Conservation (phyloP, 169 alveolate species). For the Theileria sp. region DNA sequence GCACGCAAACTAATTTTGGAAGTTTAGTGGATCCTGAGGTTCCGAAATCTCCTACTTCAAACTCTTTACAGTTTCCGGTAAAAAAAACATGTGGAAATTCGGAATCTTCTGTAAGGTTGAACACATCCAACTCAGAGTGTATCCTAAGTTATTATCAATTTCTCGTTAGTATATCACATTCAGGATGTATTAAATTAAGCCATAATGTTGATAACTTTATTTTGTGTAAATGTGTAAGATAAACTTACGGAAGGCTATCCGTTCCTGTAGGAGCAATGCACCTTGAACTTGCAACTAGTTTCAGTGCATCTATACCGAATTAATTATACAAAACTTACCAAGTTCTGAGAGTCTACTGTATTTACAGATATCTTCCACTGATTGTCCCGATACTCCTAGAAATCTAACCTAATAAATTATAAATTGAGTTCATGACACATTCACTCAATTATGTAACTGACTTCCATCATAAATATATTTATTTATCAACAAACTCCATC, state of each 20-base stretch:
- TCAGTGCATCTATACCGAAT: conserved; percentile 37
- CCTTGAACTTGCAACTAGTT: conserved; percentile 42
- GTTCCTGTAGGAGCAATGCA: conserved; percentile 68
- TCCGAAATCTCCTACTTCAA: conserved; percentile 19
- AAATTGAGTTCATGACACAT: not conserved
- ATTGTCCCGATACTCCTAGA: conserved; percentile 64
- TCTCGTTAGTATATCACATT: not conserved
- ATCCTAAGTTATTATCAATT: conserved; percentile 8
- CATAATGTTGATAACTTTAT: not conserved
- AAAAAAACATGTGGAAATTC: conserved; percentile 64
- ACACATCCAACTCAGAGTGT: conserved; percentile 55
- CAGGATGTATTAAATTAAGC: too few relatives aligned
- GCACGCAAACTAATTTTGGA: conserved; percentile 54
- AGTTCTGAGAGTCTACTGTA: conserved; percentile 53
- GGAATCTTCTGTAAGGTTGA: conserved; percentile 42
- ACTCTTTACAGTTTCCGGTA: conserved; percentile 56
- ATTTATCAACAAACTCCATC: conserved; percentile 46
- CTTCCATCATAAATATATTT: not conserved
- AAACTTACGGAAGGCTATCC: conserved; percentile 59
- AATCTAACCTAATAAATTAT: conserved; percentile 28
- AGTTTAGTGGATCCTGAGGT: not conserved
- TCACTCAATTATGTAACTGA: not conserved
- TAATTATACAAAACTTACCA: conserved; percentile 15
- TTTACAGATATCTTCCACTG: conserved; percentile 55
- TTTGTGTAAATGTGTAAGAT: not conserved